A percentile compares a stretch with the other conserved stretches of the same genome.
Conservation (phyloP, 2,329 filamentous ascomycete species). For the Alternaria sp. region DNA sequence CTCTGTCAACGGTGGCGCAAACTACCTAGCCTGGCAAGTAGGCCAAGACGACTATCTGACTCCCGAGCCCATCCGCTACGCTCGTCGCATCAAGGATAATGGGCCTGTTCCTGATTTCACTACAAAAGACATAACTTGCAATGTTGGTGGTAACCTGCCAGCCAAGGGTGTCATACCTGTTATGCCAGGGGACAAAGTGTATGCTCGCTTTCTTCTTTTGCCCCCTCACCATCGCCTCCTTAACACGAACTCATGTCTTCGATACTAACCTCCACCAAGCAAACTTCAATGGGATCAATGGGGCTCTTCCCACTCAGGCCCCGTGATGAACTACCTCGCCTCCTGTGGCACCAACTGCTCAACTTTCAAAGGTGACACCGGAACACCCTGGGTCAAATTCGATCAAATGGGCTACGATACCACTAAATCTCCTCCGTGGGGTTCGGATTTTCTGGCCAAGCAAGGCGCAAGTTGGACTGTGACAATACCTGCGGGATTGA, state of each 20-base stretch:
- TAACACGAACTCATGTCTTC: not conserved
- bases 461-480: constrained; percentile 46
- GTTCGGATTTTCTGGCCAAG: constrained; percentile 45
- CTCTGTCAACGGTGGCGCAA: constrained; percentile 19
- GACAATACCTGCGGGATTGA: constrained; percentile 40
- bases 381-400: constrained; percentile 51
- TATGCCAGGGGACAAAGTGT: constrained; percentile 32
- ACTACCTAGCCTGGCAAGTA: constrained; percentile 29
- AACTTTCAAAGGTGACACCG: constrained; percentile 46
- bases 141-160: constrained; percentile 35
- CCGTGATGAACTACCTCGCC: constrained; percentile 51
- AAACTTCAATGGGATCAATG: constrained; percentile 47
- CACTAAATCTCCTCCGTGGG: constrained; percentile 45
- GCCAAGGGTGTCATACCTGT: constrained; percentile 31
- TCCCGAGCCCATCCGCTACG: constrained; percentile 25
- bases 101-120: constrained; percentile 31
- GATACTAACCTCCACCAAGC: constrained; percentile 8
- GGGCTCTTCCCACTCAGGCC: constrained; percentile 45
- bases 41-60: constrained; percentile 24
- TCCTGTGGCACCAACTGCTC: constrained; percentile 43
- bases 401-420: constrained; percentile 46
- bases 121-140: constrained; percentile 27
- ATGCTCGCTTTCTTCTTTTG: not conserved
- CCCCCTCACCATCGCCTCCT: not conserved
- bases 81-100: constrained; percentile 24